Percentiles rank a stretch among this genome's conserved stretches.
Evolutionary conservation across 1,284 basidiomycete species (phyloP).

Genomic region (Fomitopsis schrenkii): DNA sequence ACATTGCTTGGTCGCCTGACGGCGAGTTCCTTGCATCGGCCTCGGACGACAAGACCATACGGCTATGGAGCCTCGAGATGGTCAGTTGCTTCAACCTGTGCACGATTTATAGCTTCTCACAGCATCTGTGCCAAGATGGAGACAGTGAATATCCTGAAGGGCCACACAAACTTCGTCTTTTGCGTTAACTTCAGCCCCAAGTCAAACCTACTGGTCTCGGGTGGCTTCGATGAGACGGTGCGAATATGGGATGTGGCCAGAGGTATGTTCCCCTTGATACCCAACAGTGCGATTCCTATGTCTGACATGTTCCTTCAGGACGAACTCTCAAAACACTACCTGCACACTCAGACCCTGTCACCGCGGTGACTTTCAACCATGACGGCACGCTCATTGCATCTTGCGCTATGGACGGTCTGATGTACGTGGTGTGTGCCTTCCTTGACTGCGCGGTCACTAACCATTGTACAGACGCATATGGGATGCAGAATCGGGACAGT

Average conservation of each 20-base stretch:
- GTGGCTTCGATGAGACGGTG: conserved; percentile 93
- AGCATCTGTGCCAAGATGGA: conserved; percentile 39
- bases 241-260: conserved; percentile 93
- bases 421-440: conserved; percentile 51
- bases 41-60: conserved; percentile 85
- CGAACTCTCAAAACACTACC: conserved; percentile 79
- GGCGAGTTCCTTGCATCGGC: conserved; percentile 82
- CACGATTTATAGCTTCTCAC: neutral
- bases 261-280: conserved; percentile 42
- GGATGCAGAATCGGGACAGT: conserved; percentile 96
- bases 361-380: conserved; percentile 87
- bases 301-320: conserved; percentile 38
- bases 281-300: neutral
- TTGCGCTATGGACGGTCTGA: conserved; percentile 93
- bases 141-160: conserved; percentile 59
- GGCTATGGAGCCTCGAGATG: conserved; percentile 74
- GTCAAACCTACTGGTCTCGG: conserved; percentile 87
- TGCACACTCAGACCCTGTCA: conserved; percentile 96
- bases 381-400: conserved; percentile 95
- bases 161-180: conserved; percentile 93
- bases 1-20: conserved; percentile 84
- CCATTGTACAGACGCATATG: conserved; percentile 75
- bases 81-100: conserved; percentile 34
- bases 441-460: neutral
- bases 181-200: conserved; percentile 89